phyloP scores from a whole-genome alignment of 805 yeast species.

The Cyberlindnera suaveolens region DNA sequence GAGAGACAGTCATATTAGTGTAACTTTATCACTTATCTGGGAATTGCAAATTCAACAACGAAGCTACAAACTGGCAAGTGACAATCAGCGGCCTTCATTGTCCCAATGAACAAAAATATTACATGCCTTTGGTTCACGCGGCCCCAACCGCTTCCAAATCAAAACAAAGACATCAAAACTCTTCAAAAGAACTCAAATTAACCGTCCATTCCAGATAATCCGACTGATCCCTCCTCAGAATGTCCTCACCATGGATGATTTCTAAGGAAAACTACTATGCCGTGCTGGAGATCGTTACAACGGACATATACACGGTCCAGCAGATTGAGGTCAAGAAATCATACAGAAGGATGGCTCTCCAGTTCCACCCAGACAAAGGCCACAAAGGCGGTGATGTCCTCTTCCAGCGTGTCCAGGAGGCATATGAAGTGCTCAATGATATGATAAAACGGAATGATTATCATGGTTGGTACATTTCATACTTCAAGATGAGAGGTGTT shows the following conservation, averaged over 20 bases:
- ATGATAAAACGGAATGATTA: neutral
- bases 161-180: too few species aligned
- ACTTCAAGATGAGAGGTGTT: constrained; percentile 8
- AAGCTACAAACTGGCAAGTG: too few species aligned
- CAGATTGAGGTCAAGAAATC: constrained; percentile 63
- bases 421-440: constrained; percentile 13
- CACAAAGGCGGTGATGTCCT: constrained; percentile 18
- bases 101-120: too few species aligned
- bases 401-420: constrained; percentile 13
- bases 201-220: too few species aligned
- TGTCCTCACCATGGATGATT: neutral
- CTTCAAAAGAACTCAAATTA: too few species aligned
- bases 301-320: constrained; percentile 31
- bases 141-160: too few species aligned
- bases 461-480: constrained; percentile 13
- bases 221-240: neutral
- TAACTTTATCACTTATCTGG: too few species aligned
- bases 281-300: constrained; percentile 44
- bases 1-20: too few species aligned
- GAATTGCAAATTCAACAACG: too few species aligned
- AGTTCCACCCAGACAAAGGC: constrained; percentile 76
- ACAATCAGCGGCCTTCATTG: too few species aligned
- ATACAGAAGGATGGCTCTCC: constrained; percentile 61
- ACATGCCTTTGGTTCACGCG: too few species aligned
- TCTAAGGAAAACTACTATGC: constrained; percentile 43